Evolutionary conservation across 2,329 filamentous ascomycete species (phyloP), one percentile per base, ranked within the genome.

Genomic region (Podosphaera aphanis): DNA sequence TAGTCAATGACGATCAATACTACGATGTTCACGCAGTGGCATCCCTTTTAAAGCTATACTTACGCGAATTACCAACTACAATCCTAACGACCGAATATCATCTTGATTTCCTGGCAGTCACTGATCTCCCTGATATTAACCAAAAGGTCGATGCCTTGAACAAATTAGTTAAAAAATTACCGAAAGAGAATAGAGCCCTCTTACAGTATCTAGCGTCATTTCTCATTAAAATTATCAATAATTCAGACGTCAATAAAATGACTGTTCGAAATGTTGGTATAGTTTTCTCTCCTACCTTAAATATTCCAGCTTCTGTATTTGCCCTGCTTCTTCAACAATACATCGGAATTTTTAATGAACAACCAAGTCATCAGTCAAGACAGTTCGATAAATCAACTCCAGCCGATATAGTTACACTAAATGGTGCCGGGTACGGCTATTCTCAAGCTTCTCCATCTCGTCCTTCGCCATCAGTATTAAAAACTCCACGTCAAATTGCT

Each of bases 21-120:
- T 84, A 93, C 59, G 90, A 98, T 60, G 86, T 98, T 21, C 88
- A 98, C 60, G 90, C 90, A 0, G 81, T 98, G 10, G 90, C 90
- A 6, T 93, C 86, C 29, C 68, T 98, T 42, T 70, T 98, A 56
- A 98, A 98, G 64, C 69, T 92, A 43, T 98, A 95, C 60, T 68
- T 98, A 40, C 79, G 90, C 46, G 90, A 98, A 62, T 67, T 98
- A 45, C 90, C 90, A 4, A 80, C 79, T 1, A 93, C 84, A 15
- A 88, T 98, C 31, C 67, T 98, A 49, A 95, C 90, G 1, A 72
- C 84, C 49, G 88, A 95, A 53, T 68, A 94, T 33, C 86, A 94
- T 59, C 66, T 88, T 44, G 81, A 93, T 48, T 98, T 98, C 60
- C 65, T 94, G 50, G 71, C 77, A 29, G 80, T 85, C 25, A 82